phyloP scores from a whole-genome alignment of 352 stramenopile genomes.

The Peronospora destructor region DNA sequence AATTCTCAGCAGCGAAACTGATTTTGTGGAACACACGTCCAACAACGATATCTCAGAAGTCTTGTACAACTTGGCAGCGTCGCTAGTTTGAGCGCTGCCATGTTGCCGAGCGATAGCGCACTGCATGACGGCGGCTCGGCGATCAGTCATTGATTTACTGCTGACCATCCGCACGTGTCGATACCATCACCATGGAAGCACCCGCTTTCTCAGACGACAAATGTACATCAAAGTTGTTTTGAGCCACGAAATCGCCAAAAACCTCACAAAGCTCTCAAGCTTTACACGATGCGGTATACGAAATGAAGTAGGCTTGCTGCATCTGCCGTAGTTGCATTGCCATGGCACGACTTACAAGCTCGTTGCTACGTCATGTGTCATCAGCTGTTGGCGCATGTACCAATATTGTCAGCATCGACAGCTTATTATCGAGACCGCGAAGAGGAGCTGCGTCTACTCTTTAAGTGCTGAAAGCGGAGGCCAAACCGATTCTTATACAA shows the following conservation, averaged over 20 bases:
- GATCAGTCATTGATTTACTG: slow-evolving; percentile 41
- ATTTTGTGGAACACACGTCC: slow-evolving; percentile 48
- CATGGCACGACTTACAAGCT: slow-evolving; percentile 49
- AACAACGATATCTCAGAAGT: slow-evolving; percentile 51
- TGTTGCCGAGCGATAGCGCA: too few species aligned
- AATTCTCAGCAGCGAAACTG: slow-evolving; percentile 52
- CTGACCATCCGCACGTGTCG: slow-evolving; percentile 34
- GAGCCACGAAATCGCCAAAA: slow-evolving; percentile 37
- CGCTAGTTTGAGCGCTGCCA: slow-evolving; percentile 47
- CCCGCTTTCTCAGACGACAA: slow-evolving; percentile 12
- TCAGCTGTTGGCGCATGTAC: slow-evolving; percentile 1
- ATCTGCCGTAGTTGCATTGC: slow-evolving; percentile 34
- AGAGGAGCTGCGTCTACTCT: slow-evolving; percentile 14
- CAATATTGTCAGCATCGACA: slow-evolving; percentile 2
- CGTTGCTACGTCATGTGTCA: slow-evolving; percentile 29
- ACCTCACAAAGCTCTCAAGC: slow-evolving; percentile 34
- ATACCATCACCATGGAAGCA: slow-evolving; percentile 10
- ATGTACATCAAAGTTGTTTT: slow-evolving; percentile 57
- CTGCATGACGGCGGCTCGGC: slow-evolving; percentile 56
- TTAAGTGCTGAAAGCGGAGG: slow-evolving; percentile 2
- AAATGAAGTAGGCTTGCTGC: slow-evolving; percentile 22
- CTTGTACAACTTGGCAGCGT: too few species aligned
- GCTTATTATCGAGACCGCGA: slow-evolving; percentile 43
- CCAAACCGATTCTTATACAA: slow-evolving; percentile 34
- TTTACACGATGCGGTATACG: slow-evolving; percentile 46